Evolutionary conservation across 2,329 filamentous ascomycete genomes (phyloP), one percentile per base, ranked within the genome.

Genomic region (Aspergillus sp.): DNA sequence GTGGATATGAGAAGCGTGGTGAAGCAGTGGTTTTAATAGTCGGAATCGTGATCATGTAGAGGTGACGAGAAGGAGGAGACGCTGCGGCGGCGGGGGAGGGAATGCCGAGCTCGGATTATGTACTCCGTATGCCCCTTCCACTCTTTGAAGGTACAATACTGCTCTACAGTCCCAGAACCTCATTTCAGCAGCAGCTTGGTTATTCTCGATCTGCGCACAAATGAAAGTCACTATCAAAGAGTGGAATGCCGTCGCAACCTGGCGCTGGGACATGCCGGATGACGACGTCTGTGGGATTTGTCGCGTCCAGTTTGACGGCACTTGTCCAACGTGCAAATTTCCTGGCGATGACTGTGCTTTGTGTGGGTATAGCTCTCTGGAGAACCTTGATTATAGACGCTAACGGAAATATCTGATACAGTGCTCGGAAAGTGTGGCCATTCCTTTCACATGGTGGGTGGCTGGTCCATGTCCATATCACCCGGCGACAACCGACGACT

Each of bases 271-370:
- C 66, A 87, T 97, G 61, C 89, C 91, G 27, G 89, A 95, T 60
- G 91, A 96, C 71, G 91, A 98, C 65, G 90, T 97, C 52, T 98
- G 93, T 60, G 93, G 93, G 59, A 98, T 98, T 72, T 98, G 93
- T 71, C 91, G 94, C 65, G 90, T 94, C 52, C 87, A 95, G 61
- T 98, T 97, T 65, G 93, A 98, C 66, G 91, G 90, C 49, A 97
- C 93, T 28, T 98, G 93, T 73, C 90, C 93, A 41, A 94, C 89
- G 46, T 98, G 93, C 82, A 95, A 94, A 76, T 97, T 89, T 64
- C 93, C 93, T 9, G 93, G 93, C 48, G 93, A 98, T 61, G 90
- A 96, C 64, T 98, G 93, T 71, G 86, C 86, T 49, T 76, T 98
- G 49, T 77, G 91, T 96, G 73, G 67, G 61, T 56, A 84, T 74